Conservation (phyloP, 768 basidiomycete genomes). For the Mycena latifolia region DNA sequence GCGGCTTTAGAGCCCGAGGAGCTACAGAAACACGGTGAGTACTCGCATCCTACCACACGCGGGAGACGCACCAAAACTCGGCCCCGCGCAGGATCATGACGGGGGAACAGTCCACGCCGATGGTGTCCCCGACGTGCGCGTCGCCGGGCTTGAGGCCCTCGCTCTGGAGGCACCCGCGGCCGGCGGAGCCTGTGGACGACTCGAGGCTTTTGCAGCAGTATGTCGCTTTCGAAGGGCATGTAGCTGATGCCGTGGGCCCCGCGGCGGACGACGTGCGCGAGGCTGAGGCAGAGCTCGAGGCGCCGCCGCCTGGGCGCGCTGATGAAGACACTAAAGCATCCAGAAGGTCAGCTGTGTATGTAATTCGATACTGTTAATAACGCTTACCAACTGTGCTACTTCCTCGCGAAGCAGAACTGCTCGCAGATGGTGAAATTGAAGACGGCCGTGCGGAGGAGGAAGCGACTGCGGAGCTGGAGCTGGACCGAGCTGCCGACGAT, state of each 20-base stretch:
- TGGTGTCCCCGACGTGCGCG: no score
- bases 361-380: no score
- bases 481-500: no score
- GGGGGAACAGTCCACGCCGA: slow-evolving; percentile 5
- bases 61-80: neutral
- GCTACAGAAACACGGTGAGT: neutral
- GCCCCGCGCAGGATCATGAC: neutral
- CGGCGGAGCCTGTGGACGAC: neutral
- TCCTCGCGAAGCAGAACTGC: no score
- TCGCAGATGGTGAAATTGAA: no score
- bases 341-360: neutral
- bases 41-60: no score
- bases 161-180: no score
- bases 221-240: neutral
- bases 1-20: neutral
- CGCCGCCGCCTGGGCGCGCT: neutral
- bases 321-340: no score
- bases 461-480: neutral
- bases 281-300: neutral
- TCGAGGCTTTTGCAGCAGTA: neutral
- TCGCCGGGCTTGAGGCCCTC: no score
- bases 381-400: no score
- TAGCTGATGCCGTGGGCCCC: neutral
- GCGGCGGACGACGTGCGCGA: no score
- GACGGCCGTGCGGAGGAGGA: neutral